These are phyloP conservation scores for Tricholoma matsutake DNA, from an alignment of 768 basidiomycete species.

Conservation along the genomic window DNA sequence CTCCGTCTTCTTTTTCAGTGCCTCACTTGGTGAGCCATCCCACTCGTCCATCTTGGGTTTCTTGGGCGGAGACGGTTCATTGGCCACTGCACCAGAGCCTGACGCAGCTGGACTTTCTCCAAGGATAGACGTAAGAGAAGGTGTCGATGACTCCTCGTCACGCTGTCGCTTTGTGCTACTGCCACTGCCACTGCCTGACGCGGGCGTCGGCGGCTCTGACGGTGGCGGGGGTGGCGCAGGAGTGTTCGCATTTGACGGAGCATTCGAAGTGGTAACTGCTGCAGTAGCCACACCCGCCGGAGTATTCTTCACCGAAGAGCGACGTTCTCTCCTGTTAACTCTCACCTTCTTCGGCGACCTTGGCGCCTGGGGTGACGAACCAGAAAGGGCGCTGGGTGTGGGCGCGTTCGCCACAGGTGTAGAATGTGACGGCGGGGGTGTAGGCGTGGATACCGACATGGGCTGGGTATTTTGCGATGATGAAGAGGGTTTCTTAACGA, in stretches of 20 bases:
- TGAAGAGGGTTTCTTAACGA: constrained; percentile 27
- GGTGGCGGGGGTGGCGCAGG: constrained; percentile 28
- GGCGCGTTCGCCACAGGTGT: constrained; percentile 43
- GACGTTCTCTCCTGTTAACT: constrained; percentile 39
- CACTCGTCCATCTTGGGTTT: constrained; percentile 62
- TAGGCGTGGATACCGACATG: constrained; percentile 33
- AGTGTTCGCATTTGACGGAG: constrained; percentile 6
- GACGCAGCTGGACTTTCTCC: constrained; percentile 30
- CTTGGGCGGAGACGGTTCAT: constrained; percentile 69
- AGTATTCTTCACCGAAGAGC: constrained; percentile 21
- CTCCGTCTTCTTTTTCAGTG: constrained; percentile 40
- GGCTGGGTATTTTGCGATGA: constrained; percentile 17
- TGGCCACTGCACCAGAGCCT: constrained; percentile 24
- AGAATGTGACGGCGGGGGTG: constrained; percentile 44
- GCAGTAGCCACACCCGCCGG: neutral
- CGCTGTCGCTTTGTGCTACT: constrained; percentile 44
- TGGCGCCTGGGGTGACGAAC: constrained; percentile 60
- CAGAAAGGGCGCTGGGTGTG: constrained; percentile 47
- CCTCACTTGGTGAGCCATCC: constrained; percentile 58
- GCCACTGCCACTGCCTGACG: constrained; percentile 14
- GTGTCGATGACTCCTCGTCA: constrained; percentile 51
- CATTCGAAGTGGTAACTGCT: neutral
- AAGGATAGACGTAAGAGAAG: constrained; percentile 23
- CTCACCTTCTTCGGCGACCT: constrained; percentile 68
- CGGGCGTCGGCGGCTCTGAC: constrained; percentile 18